Conservation (phyloP, 805 yeast species). For the Ogataea wickerhamii region DNA sequence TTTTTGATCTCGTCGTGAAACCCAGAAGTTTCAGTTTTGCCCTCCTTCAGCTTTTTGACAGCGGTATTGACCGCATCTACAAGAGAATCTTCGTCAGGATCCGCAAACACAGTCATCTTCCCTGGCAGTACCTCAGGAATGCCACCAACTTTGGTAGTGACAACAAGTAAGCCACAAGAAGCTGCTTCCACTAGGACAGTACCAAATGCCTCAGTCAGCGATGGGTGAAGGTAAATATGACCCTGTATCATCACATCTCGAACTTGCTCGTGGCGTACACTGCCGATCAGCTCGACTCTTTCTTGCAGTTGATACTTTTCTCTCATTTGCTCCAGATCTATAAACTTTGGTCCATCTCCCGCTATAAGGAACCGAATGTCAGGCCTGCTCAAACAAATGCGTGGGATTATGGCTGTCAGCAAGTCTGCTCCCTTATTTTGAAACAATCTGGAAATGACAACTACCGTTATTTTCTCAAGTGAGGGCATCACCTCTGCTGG, state of each 20-base stretch:
- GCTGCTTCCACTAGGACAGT: slow-evolving; percentile 98
- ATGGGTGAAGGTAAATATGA: slow-evolving; percentile 88
- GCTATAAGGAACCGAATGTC: slow-evolving; percentile 81
- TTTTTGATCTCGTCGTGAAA: slow-evolving; percentile 75
- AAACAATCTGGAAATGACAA: slow-evolving; percentile 84
- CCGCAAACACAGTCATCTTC: slow-evolving; percentile 89
- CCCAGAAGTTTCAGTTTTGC: slow-evolving; percentile 60
- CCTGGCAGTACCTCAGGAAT: slow-evolving; percentile 93
- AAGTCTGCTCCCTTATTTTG: slow-evolving; percentile 97
- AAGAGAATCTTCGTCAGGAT: slow-evolving; percentile 81
- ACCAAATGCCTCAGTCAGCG: slow-evolving; percentile 96
- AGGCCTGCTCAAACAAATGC: slow-evolving; percentile 60
- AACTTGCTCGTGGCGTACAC: slow-evolving; percentile 88
- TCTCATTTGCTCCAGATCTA: slow-evolving; percentile 93
- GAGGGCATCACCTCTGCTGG: slow-evolving; percentile 39
- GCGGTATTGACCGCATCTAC: slow-evolving; percentile 72
- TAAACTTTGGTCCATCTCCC: slow-evolving; percentile 95
- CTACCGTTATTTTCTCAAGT: slow-evolving; percentile 62
- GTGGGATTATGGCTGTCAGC: slow-evolving; percentile 78
- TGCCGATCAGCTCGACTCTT: slow-evolving; percentile 79
- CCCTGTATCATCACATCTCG: slow-evolving; percentile 91
- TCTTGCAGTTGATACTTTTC: slow-evolving; percentile 84
- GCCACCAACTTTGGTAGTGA: slow-evolving; percentile 95
- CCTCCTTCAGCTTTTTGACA: slow-evolving; percentile 52
- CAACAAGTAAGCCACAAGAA: slow-evolving; percentile 88